Base-by-base conservation (phyloP, 1,139 yeast species). In the Pichia inconspicua region DNA sequence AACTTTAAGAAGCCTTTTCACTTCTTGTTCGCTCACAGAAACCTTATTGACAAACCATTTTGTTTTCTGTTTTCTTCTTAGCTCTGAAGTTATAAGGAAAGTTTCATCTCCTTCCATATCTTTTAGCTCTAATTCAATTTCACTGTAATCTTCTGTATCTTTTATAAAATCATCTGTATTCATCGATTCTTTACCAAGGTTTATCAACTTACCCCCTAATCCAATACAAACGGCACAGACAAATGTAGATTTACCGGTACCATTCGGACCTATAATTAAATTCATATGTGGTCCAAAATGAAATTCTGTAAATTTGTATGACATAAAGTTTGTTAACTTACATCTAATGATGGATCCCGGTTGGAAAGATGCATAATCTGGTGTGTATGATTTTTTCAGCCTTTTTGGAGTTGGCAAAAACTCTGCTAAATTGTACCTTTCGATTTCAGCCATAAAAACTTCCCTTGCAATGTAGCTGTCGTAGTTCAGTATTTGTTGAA, bases 221-320 rank as follows among this genome's bases (percentile, higher is more conserved):
- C 97, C 97, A 39, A 94, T 71, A 64, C 96, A 92, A 1, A 92
- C 80, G 0, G 97, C 97, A 51, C 97, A 88, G 7, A 92, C 96
- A 57, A 92, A 78, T 0, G 98, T 88, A 44, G 94, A 82, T 63
- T 94, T 94, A 7, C 99, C 99, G 0, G 96, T 81, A 38, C 99
- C 99, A 62, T 94, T 94, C 7, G 98, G 97, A 0, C 97, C 98
- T 48, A 92, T 85, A 50, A 94, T 85, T 87, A 94, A 80, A 63
- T 94, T 94, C 62, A 94, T 71, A 3, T 83, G 74, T 0, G 97
- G 97, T 0, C 95, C 86, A 46, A 90, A 73, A 41, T 73, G 71
- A 64, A 88, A 90, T 62, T 85, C 92, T 0, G 92, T 85, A 49
- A 78, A 70, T 3, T 81, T 68, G 62, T 90, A 90, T 0, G 96